Base-by-base conservation (phyloP, 1,139 yeast genomes). In the Keqinozyma sinolaborantium region DNA sequence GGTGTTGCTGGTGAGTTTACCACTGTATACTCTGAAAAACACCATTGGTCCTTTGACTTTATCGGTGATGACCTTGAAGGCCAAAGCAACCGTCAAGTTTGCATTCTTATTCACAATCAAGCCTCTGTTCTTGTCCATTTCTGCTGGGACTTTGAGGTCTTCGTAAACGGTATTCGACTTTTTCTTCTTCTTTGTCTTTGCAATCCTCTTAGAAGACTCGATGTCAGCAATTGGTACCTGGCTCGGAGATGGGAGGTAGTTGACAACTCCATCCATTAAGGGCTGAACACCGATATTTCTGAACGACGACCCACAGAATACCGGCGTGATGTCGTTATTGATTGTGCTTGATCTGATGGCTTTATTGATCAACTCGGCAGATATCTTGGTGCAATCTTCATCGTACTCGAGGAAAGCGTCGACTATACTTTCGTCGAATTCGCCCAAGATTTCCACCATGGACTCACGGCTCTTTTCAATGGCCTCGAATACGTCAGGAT, bases 221-320 rank as follows among this genome's bases (percentile, higher is more conserved):
- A 82, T 68, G 28, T 74, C 77, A 0, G 95, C 95, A 2, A 73
- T 45, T 0, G 56, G 54, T 0, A 73, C 66, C 41, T 88, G 90
- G 3, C 72, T 42, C 1, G 98, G 97, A 1, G 92, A 77, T 0
- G 99, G 98, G 23, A 94, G 64, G 47, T 73, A 92, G 32, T 74
- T 72, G 1, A 79, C 70, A 11, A 90, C 70, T 0, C 95, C 90
- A 53, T 92, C 98, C 60, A 92, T 62, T 33, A 94, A 62, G 0
- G 97, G 97, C 51, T 92, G 98, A 2, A 92, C 95, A 10, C 98
- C 98, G 32, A 92, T 83, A 51, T 92, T 92, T 41, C 72, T 76
- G 59, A 92, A 92, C 32, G 97, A 84, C 1, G 97, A 85, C 3
- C 99, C 98, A 56, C 97, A 87, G 24, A 88, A 61, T 0, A 92